Base-by-base conservation (phyloP, 164 flowering plant species). In the grape (Vitis vinifera) region DNA sequence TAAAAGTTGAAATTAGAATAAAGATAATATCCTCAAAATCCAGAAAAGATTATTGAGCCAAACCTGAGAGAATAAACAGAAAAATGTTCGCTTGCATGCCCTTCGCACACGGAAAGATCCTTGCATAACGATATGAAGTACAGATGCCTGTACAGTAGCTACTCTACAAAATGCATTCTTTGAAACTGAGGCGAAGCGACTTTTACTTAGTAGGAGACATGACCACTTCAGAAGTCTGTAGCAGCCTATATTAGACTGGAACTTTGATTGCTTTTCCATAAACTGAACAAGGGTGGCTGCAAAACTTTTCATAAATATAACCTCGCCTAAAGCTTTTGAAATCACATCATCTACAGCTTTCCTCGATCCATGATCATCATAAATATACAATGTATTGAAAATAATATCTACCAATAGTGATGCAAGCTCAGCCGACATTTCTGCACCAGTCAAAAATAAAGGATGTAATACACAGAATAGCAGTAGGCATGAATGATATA, bases 211-310 rank as follows among this genome's bases (percentile, higher is more conserved):
- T 31, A 96, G 91, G 44, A 96, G 73, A 66, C 88, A 88, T 10
- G 98, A 93, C 99, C 99, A 96, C 67, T 80, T 88, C 29, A 96
- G 82, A 70, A 96, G 90, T 67, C 88, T 88, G 73, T 83, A 81
- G 66, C 95, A 86, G 61, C 91, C 91, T 4, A 87, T 73, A 74
- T 78, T 79, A 2, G 87, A 80, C 44, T 81, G 85, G 49, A 79
- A 67, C 79, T 89, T 93, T 15, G 76, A 53, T 66, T 86, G 97
- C 81, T 76, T 96, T 78, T 96, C 99, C 80, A 86, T 84, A 37
- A 73, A 17, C 85, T 88, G 97, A 69, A 93, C 97, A 76, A 96
- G 88, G 13, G 82, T 80, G 14, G 83, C 92, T 10, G 98, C 99
- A 82, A 96, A 96, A 50, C 66, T 78, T 78, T 96, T 96, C 97